Evolutionary conservation across 1,284 basidiomycete species (phyloP).

Genomic region (Vanrija sp.): DNA sequence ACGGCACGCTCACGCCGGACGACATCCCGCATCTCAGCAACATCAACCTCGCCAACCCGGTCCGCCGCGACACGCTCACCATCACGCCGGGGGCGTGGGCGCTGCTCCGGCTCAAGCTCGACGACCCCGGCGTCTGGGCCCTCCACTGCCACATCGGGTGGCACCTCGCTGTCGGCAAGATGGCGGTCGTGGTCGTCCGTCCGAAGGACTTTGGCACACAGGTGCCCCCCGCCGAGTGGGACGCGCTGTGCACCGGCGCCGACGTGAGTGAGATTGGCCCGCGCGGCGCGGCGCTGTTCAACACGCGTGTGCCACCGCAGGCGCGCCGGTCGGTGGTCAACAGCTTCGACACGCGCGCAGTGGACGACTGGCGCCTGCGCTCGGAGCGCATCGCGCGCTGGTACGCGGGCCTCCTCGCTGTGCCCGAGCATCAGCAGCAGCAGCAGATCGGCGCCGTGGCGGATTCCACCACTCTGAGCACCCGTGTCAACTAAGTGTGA

Average conservation of each 20-base stretch:
- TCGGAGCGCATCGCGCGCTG: no score
- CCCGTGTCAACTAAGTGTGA: no score
- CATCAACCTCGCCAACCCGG: constrained; percentile 39
- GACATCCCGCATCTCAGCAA: constrained; percentile 2
- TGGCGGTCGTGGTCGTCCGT: constrained; percentile 4
- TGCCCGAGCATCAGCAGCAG: no score
- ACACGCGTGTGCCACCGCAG: no score
- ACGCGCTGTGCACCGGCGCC: constrained; percentile 1
- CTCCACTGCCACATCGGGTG: constrained; percentile 33
- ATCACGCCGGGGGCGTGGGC: constrained; percentile 27
- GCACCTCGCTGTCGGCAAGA: constrained; percentile 23
- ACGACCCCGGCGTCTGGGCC: constrained; percentile 27
- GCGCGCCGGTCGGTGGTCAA: no score
- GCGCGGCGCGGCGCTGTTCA: no score
- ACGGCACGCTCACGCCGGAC: constrained; percentile 26
- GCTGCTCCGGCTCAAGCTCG: constrained; percentile 27
- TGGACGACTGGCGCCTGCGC: no score
- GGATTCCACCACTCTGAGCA: no score
- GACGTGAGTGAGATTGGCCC: constrained; percentile 3
- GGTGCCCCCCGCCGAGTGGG: constrained; percentile 2
- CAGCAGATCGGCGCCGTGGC: no score
- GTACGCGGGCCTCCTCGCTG: no score
- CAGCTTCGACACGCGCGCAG: no score
- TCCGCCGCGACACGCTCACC: constrained; percentile 44
- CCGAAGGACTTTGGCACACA: not conserved